Conservation (phyloP, 140 eudicot species). For the Erigeron philadelphicus region DNA sequence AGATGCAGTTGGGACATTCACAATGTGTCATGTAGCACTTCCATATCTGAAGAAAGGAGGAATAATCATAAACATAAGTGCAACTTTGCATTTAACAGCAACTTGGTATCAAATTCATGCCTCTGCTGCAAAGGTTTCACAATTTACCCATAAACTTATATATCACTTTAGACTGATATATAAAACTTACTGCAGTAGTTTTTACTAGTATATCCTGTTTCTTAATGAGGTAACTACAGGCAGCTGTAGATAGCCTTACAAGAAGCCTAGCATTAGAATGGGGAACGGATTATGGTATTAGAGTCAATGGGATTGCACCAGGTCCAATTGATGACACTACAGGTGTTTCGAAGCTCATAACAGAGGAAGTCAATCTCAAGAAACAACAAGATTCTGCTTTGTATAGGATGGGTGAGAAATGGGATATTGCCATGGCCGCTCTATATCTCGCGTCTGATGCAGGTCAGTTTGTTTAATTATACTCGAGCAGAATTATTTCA, state of each 20-base stretch:
- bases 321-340: constrained; percentile 48
- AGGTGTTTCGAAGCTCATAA: constrained; percentile 35
- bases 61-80: constrained; percentile 45
- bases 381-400: constrained; percentile 27
- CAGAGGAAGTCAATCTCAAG: constrained; percentile 17
- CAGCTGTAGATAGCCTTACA: constrained; percentile 44
- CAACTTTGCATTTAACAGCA: constrained; percentile 48
- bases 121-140: constrained; percentile 47
- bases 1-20: constrained; percentile 49
- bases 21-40: constrained; percentile 49
- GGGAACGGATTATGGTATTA: constrained; percentile 47
- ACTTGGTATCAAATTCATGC: constrained; percentile 53
- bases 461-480: constrained; percentile 22
- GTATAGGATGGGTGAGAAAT: constrained; percentile 37
- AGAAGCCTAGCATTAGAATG: constrained; percentile 46
- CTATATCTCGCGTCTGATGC: constrained; percentile 45
- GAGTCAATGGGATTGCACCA: constrained; percentile 52
- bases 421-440: constrained; percentile 58
- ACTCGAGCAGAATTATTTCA: background rate
- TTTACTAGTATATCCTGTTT: background rate
- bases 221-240: constrained; percentile 25
- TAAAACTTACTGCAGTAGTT: background rate
- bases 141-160: background rate
- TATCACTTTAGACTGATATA: background rate
- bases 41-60: constrained; percentile 41